A percentile compares a stretch with the other conserved stretches of the same genome.
These are phyloP conservation scores for Talaromyces sp. DNA, from an alignment of 2,329 filamentous ascomycete species.

Conservation along the genomic window DNA sequence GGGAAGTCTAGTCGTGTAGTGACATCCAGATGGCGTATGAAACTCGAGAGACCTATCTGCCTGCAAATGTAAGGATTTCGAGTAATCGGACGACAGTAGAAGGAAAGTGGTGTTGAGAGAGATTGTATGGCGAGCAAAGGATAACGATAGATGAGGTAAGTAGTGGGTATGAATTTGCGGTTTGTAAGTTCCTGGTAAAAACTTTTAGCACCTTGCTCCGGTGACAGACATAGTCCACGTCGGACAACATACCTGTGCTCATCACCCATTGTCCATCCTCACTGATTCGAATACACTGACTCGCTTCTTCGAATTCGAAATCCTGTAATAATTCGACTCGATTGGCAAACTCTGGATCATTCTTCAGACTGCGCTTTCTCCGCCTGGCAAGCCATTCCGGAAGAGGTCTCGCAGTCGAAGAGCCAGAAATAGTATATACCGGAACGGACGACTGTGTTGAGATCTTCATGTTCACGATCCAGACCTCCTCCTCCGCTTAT, in stretches of 20 bases:
- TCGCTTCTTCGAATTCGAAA: conserved; percentile 96
- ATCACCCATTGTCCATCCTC: conserved; percentile 97
- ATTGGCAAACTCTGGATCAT: conserved; percentile 88
- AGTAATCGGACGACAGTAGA: conserved; percentile 84
- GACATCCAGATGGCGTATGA: conserved; percentile 81
- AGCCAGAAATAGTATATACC: conserved; percentile 93
- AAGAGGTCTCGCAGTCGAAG: conserved; percentile 77
- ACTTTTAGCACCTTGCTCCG: background rate
- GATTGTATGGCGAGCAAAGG: conserved; percentile 86
- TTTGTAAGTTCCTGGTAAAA: conserved; percentile 57
- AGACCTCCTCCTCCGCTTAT: conserved; percentile 10
- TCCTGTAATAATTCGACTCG: conserved; percentile 93
- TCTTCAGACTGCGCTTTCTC: conserved; percentile 85
- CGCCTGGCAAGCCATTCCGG: conserved; percentile 93
- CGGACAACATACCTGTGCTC: conserved; percentile 65
- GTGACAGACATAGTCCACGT: background rate
- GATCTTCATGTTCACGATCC: conserved; percentile 42
- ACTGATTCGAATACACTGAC: conserved; percentile 80
- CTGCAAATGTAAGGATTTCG: conserved; percentile 91
- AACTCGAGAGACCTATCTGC: conserved; percentile 88
- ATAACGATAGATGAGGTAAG: conserved; percentile 87
- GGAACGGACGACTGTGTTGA: conserved; percentile 71
- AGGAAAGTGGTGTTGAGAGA: conserved; percentile 88
- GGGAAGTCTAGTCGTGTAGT: conserved; percentile 84
- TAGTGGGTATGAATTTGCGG: conserved; percentile 95